These are phyloP conservation scores for Cinnamomum micranthum DNA, from an alignment of 164 flowering plant genomes.

Conservation along the genomic window DNA sequence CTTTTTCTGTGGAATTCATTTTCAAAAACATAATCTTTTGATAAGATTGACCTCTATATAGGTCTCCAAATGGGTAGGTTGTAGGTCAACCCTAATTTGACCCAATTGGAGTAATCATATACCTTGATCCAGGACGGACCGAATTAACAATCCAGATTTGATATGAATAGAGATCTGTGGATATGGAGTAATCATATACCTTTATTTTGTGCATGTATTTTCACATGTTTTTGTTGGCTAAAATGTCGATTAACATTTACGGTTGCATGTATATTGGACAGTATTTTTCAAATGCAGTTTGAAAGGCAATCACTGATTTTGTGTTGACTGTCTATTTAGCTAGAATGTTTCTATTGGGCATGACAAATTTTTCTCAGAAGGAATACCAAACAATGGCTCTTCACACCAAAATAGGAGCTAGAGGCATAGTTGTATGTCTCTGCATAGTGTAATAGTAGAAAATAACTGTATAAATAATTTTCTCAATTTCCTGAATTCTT, in stretches of 20 bases:
- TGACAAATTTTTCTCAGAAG: too few species aligned
- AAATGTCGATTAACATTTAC: too few species aligned
- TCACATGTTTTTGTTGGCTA: too few species aligned
- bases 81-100: neutral
- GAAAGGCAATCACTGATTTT: too few species aligned
- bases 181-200: neutral
- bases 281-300: too few species aligned
- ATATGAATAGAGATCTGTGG: too few species aligned
- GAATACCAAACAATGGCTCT: neutral
- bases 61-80: too few species aligned
- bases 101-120: neutral
- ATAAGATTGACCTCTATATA: neutral
- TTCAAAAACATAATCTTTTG: too few species aligned
- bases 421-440: neutral
- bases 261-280: too few species aligned
- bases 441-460: neutral
- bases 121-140: neutral
- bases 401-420: neutral
- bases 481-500: slow-evolving; percentile 35
- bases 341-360: too few species aligned
- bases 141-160: neutral
- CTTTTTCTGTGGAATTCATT: neutral
- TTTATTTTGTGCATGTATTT: too few species aligned
- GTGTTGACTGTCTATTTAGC: too few species aligned
- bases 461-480: slow-evolving; percentile 19